These are phyloP conservation scores for Desmodesmus armatus DNA, from an alignment of 139 green algal species.

Conservation along the genomic window DNA sequence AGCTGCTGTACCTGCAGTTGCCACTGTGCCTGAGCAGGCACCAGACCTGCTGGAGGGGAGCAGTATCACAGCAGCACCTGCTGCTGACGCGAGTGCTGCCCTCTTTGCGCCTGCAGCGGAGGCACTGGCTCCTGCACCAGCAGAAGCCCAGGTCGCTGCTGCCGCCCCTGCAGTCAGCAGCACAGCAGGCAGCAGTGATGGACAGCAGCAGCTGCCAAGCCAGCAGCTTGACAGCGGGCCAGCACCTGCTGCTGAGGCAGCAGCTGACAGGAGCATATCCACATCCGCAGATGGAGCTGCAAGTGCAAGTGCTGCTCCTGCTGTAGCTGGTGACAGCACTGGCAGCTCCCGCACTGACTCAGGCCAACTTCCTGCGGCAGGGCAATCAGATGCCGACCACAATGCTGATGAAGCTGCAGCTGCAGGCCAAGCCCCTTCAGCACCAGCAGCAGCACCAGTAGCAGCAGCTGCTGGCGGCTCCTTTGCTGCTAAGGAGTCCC, in stretches of 20 bases:
- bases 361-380: too few species aligned
- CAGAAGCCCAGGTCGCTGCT: neutral
- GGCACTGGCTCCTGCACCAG: neutral
- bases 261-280: too few species aligned
- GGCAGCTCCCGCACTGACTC: neutral
- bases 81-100: neutral
- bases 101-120: neutral
- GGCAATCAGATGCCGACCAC: neutral
- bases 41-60: neutral
- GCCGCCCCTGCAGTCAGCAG: neutral
- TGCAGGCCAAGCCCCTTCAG: neutral
- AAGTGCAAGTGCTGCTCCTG: neutral
- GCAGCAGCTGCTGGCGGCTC: neutral
- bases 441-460: neutral
- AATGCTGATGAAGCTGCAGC: neutral
- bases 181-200: neutral
- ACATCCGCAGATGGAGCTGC: neutral
- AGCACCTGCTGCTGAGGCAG: too few species aligned
- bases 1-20: too few species aligned
- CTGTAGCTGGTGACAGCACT: neutral
- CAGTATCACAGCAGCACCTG: neutral
- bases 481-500: conserved; percentile 9
- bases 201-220: neutral
- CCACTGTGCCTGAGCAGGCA: too few species aligned
- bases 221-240: too few species aligned